Percentiles rank a stretch among this genome's conserved stretches.
phyloP scores from a whole-genome alignment of 2,329 filamentous ascomycete species.

The Rhynchosporium agropyri region DNA sequence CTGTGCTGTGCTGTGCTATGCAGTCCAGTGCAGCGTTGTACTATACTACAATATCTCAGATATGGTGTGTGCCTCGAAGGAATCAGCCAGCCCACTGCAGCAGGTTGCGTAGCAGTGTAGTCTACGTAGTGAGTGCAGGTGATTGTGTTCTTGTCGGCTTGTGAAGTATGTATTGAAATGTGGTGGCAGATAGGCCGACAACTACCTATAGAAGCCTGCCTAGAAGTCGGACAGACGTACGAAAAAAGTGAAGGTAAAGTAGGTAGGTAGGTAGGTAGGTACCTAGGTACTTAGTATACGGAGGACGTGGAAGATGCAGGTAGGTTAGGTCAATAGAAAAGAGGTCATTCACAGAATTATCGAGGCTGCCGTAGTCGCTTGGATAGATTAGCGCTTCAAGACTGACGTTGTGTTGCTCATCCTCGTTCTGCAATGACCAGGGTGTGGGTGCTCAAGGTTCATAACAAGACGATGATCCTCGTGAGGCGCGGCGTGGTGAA shows the following conservation, averaged over 20 bases:
- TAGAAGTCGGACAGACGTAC: not conserved
- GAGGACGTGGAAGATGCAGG: not conserved
- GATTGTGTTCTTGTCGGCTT: not conserved
- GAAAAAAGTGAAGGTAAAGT: not conserved
- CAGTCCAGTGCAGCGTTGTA: not conserved
- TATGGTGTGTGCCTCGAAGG: no score
- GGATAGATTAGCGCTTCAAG: conserved; percentile 25
- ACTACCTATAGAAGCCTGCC: no score
- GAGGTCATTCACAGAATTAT: conserved; percentile 2
- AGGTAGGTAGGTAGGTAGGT: not conserved
- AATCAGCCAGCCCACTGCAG: no score
- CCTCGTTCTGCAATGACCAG: conserved; percentile 24
- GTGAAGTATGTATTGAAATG: not conserved
- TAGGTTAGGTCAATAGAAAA: not conserved
- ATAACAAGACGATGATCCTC: conserved; percentile 16
- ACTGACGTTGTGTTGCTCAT: conserved; percentile 32
- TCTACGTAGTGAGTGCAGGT: not conserved
- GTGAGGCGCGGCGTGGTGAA: not conserved
- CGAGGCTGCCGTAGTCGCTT: conserved; percentile 27
- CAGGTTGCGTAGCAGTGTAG: not conserved
- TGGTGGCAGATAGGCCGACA: not conserved
- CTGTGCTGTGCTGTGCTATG: conserved; percentile 7
- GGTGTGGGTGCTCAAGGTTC: conserved; percentile 12
- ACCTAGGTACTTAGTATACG: not conserved
- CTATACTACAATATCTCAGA: no score